phyloP scores from a whole-genome alignment of 1,284 basidiomycete species.

The Cystobasidium sp. region DNA sequence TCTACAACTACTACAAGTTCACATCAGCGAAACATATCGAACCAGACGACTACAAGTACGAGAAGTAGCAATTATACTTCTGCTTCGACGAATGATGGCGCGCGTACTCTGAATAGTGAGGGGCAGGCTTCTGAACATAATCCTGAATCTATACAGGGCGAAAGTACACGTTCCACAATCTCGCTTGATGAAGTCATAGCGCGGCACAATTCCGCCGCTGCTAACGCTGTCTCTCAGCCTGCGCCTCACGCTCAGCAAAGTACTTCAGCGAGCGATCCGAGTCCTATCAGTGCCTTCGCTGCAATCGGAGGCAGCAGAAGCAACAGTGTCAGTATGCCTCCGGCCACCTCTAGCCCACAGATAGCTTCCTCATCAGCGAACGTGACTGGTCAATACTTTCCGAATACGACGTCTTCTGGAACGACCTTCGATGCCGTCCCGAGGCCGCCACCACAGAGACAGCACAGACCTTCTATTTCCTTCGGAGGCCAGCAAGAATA shows the following conservation, averaged over 20 bases:
- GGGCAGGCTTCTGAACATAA: neutral
- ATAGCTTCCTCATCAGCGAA: too few species aligned
- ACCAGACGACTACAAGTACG: conserved; percentile 12
- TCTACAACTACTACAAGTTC: neutral
- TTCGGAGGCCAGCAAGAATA: neutral
- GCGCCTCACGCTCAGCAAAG: too few species aligned
- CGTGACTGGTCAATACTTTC: neutral
- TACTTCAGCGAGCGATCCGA: too few species aligned
- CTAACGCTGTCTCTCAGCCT: neutral
- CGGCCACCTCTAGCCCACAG: neutral
- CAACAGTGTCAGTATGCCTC: neutral
- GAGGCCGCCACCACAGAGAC: neutral
- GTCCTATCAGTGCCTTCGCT: conserved; percentile 2
- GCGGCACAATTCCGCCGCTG: neutral
- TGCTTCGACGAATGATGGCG: neutral
- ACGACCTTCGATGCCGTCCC: conserved; percentile 5
- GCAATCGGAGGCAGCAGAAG: too few species aligned
- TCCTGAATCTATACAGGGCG: conserved; percentile 1
- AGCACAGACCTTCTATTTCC: neutral
- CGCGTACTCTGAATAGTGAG: neutral
- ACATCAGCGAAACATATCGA: conserved; percentile 13
- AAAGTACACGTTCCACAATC: neutral
- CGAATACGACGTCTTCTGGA: neutral
- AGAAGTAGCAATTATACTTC: conserved; percentile 1
- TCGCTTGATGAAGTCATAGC: conserved; percentile 20